phyloP scores from a whole-genome alignment of 139 green algal genomes.

The Volvox africanus region DNA sequence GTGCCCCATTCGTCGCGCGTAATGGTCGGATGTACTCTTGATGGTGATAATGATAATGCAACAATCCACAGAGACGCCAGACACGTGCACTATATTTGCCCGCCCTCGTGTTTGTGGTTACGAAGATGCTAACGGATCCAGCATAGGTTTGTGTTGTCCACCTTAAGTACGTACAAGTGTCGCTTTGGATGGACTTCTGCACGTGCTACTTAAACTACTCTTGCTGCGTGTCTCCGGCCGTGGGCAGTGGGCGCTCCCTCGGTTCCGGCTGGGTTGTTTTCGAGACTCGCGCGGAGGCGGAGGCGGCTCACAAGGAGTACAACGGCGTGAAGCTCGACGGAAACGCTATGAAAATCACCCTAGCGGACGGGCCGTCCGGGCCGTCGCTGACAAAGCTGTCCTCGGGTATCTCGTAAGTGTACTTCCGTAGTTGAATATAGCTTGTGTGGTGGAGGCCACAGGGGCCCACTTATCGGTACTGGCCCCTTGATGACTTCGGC shows the following conservation, averaged over 20 bases:
- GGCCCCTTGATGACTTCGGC: too few relatives aligned
- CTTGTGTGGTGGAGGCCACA: too few relatives aligned
- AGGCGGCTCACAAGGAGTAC: conserved; percentile 19
- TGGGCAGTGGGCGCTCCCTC: conserved; percentile 26
- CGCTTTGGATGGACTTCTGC: too few relatives aligned
- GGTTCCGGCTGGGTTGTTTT: conserved; percentile 24
- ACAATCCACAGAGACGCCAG: too few relatives aligned
- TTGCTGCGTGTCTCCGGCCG: neutral
- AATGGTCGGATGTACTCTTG: neutral
- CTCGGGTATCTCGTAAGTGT: conserved; percentile 30
- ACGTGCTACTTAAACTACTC: too few relatives aligned
- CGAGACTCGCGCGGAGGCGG: conserved; percentile 7
- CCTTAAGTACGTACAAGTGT: too few relatives aligned
- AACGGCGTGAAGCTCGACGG: conserved; percentile 35
- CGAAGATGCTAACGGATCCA: neutral
- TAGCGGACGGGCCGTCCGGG: neutral
- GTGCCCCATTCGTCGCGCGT: neutral
- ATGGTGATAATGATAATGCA: neutral
- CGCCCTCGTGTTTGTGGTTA: neutral
- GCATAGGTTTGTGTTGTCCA: neutral
- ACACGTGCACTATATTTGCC: too few relatives aligned
- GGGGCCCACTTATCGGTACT: too few relatives aligned
- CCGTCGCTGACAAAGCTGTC: neutral
- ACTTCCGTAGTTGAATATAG: too few relatives aligned
- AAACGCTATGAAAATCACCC: conserved; percentile 18